phyloP scores from a whole-genome alignment of 2,329 filamentous ascomycete genomes.

The Trichothecium sympodiale region DNA sequence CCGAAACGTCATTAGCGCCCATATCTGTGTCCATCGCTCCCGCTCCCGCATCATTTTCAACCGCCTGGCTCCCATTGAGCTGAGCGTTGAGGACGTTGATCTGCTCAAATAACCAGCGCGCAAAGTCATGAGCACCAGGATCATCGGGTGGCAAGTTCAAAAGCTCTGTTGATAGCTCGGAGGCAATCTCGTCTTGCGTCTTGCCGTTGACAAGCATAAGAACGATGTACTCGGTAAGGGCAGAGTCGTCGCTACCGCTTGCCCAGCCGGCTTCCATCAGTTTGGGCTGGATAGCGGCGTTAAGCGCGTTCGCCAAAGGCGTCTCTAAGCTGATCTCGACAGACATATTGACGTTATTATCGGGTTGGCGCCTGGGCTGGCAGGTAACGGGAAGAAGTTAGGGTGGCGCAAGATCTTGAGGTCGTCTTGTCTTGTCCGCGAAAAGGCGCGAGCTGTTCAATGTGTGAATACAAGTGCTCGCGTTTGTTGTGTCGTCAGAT shows the following conservation, averaged over 20 bases:
- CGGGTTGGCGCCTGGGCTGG: background rate
- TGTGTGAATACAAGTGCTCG: no score
- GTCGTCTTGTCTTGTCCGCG: background rate
- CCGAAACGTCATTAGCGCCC: slow-evolving; percentile 42
- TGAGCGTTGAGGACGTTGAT: slow-evolving; percentile 57
- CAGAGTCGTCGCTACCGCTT: slow-evolving; percentile 70
- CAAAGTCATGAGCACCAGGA: slow-evolving; percentile 70
- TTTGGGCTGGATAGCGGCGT: slow-evolving; percentile 76
- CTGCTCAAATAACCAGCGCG: slow-evolving; percentile 87
- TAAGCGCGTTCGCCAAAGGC: slow-evolving; percentile 75
- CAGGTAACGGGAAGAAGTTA: background rate
- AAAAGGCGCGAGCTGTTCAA: background rate
- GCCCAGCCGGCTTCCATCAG: slow-evolving; percentile 90
- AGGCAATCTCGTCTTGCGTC: slow-evolving; percentile 77
- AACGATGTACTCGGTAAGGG: slow-evolving; percentile 90
- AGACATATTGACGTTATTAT: slow-evolving; percentile 47
- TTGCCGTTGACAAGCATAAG: slow-evolving; percentile 96
- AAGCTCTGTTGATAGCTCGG: slow-evolving; percentile 79
- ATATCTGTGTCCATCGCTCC: slow-evolving; percentile 60
- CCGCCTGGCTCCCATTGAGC: slow-evolving; percentile 37
- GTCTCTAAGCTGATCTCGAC: slow-evolving; percentile 68
- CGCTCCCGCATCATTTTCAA: slow-evolving; percentile 22
- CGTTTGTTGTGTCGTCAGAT: slow-evolving; percentile 6
- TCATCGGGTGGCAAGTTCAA: slow-evolving; percentile 76
- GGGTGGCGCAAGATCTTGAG: background rate